Conservation (phyloP, 495 filamentous ascomycete species). For the Clohesyomyces aquaticus region DNA sequence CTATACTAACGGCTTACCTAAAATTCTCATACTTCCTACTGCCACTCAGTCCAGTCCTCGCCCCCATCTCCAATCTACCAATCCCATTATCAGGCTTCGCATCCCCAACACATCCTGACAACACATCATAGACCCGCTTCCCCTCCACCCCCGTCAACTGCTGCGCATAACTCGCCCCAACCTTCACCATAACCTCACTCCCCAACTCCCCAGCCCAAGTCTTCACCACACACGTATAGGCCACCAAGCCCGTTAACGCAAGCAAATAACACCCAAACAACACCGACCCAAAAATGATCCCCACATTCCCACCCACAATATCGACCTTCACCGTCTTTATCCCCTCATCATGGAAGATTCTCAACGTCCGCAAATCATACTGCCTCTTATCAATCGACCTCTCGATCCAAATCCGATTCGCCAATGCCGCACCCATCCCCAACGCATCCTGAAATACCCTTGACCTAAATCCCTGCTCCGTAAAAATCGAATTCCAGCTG, state of each 20-base stretch:
- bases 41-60: background rate
- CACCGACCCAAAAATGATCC: slow-evolving; percentile 9
- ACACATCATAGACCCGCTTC: background rate
- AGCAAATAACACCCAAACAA: slow-evolving; percentile 15
- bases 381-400: background rate
- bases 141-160: background rate
- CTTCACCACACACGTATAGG: background rate
- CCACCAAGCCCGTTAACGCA: background rate
- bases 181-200: slow-evolving; percentile 8
- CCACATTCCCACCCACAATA: background rate
- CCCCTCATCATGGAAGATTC: slow-evolving; percentile 1
- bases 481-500: background rate
- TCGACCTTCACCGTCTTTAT: slow-evolving; percentile 8
- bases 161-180: slow-evolving; percentile 9
- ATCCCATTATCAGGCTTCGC: background rate
- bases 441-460: too few relatives aligned
- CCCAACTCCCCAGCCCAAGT: slow-evolving; percentile 7
- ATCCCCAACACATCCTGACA: slow-evolving; percentile 22
- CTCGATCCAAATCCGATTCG: too few relatives aligned
- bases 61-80: slow-evolving; percentile 12
- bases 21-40: slow-evolving; percentile 6
- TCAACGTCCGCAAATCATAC: background rate
- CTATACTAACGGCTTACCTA: too few relatives aligned
- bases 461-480: background rate
- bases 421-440: too few relatives aligned